phyloP scores from a whole-genome alignment of 2,329 filamentous ascomycete genomes.

The Aaosphaeria pasadenensis region DNA sequence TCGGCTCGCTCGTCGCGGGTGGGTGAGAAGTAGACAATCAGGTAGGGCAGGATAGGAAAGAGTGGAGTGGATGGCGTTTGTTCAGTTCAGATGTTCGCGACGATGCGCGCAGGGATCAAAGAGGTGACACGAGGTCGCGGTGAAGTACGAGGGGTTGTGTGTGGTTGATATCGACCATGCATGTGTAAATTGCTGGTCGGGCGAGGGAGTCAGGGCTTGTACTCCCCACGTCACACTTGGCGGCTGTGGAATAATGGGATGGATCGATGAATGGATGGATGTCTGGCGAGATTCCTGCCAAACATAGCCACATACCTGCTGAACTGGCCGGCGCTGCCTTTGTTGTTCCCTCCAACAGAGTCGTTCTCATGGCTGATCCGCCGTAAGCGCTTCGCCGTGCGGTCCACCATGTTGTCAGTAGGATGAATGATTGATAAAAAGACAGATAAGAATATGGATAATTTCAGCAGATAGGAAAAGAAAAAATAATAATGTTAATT shows the following conservation, averaged over 20 bases:
- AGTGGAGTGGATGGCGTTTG: conserved; percentile 1
- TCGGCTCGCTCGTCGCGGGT: conserved; percentile 1
- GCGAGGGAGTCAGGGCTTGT: conserved; percentile 7
- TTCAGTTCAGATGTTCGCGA: neutral
- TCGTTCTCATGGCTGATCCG: conserved; percentile 41
- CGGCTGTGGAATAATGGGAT: conserved; percentile 1
- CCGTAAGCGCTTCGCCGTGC: conserved; percentile 38
- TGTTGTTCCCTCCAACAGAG: conserved; percentile 26
- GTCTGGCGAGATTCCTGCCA: neutral
- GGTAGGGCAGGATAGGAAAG: neutral
- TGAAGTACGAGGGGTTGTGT: conserved; percentile 2
- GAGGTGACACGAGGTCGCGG: conserved; percentile 1
- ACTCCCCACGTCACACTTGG: conserved; percentile 20
- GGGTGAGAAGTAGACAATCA: neutral
- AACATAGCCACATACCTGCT: conserved; percentile 24
- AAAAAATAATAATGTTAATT: no score
- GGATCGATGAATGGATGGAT: neutral
- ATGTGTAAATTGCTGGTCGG: conserved; percentile 2
- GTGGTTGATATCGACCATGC: conserved; percentile 12
- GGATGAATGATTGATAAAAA: neutral
- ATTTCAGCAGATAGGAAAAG: no score
- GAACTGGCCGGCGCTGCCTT: conserved; percentile 27
- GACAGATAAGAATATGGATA: no score
- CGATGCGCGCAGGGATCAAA: conserved; percentile 5
- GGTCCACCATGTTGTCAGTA: conserved; percentile 20